A percentile compares a stretch with the other conserved stretches of the same genome.
These are phyloP conservation scores for Debaryomyces psychrophilus DNA, from an alignment of 1,139 yeast species.

Conservation along the genomic window DNA sequence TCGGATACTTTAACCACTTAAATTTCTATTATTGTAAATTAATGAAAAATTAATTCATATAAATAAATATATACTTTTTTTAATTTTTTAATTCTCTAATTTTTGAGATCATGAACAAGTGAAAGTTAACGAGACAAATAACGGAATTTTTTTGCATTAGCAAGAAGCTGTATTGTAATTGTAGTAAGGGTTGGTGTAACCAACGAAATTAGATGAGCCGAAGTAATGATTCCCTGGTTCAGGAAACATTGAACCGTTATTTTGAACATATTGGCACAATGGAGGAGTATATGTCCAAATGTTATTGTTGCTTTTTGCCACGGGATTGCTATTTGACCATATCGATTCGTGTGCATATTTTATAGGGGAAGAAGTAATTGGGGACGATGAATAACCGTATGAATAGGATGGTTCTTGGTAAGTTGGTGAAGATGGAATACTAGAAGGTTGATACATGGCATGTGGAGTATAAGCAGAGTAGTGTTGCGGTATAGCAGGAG, in stretches of 20 bases:
- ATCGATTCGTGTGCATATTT: constrained; percentile 28
- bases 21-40: not conserved
- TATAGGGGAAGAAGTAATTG: constrained; percentile 28
- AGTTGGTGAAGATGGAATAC: constrained; percentile 32
- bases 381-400: constrained; percentile 22
- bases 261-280: constrained; percentile 22
- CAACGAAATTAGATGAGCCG: constrained; percentile 30
- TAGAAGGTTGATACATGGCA: constrained; percentile 11
- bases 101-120: constrained; percentile 1
- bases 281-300: constrained; percentile 33
- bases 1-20: not conserved
- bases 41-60: constrained; percentile 5
- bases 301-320: constrained; percentile 10
- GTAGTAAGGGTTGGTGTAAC: constrained; percentile 46
- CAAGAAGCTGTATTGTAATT: constrained; percentile 39
- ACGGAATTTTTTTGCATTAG: constrained; percentile 15
- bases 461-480: constrained; percentile 10
- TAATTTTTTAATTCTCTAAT: constrained; percentile 4
- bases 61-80: constrained; percentile 5
- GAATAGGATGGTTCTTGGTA: constrained; percentile 17
- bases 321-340: constrained; percentile 21
- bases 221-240: constrained; percentile 21
- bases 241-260: constrained; percentile 8
- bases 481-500: constrained; percentile 10
- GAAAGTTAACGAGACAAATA: constrained; percentile 3